Evolutionary conservation across 805 yeast genomes (phyloP).

Genomic region (Candida jianshihensis): DNA sequence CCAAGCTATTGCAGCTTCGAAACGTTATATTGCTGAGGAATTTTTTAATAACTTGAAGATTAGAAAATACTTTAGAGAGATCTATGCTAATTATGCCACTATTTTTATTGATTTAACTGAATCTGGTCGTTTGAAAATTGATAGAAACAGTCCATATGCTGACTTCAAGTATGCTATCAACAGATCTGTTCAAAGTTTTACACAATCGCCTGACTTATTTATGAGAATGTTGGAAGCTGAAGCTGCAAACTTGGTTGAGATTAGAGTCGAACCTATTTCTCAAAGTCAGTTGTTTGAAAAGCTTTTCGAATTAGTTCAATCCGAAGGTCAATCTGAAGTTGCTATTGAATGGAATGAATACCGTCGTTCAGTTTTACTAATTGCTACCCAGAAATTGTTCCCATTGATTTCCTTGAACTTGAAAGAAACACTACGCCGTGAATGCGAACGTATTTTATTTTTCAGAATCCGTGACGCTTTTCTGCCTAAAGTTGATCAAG

Average conservation of each 20-base stretch:
- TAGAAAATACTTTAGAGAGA: conserved; percentile 60
- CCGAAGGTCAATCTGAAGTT: conserved; percentile 72
- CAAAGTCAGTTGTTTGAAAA: conserved; percentile 36
- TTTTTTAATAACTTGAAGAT: conserved; percentile 74
- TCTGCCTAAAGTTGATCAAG: conserved; percentile 75
- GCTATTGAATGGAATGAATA: conserved; percentile 77
- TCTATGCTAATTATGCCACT: conserved; percentile 55
- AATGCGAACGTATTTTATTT: conserved; percentile 65
- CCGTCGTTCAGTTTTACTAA: conserved; percentile 58
- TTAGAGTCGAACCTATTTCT: conserved; percentile 47
- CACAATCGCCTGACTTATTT: conserved; percentile 69
- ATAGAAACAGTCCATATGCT: conserved; percentile 71
- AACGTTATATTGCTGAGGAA: conserved; percentile 72
- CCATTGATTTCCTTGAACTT: conserved; percentile 66
- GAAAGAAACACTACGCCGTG: conserved; percentile 73
- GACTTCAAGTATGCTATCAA: conserved; percentile 89
- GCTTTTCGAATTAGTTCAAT: conserved; percentile 47
- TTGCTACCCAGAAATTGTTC: conserved; percentile 62
- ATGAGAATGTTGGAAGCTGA: conserved; percentile 93
- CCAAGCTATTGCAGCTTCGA: conserved; percentile 65
- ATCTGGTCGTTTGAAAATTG: conserved; percentile 73
- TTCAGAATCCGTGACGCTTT: conserved; percentile 65
- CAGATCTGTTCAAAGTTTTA: conserved; percentile 70
- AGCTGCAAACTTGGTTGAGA: conserved; percentile 58
- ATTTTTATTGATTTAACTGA: conserved; percentile 76